A percentile compares a stretch with the other conserved stretches of the same genome.
phyloP scores from a whole-genome alignment of 257 asterid genomes.

The Primulina huaijiensis region DNA sequence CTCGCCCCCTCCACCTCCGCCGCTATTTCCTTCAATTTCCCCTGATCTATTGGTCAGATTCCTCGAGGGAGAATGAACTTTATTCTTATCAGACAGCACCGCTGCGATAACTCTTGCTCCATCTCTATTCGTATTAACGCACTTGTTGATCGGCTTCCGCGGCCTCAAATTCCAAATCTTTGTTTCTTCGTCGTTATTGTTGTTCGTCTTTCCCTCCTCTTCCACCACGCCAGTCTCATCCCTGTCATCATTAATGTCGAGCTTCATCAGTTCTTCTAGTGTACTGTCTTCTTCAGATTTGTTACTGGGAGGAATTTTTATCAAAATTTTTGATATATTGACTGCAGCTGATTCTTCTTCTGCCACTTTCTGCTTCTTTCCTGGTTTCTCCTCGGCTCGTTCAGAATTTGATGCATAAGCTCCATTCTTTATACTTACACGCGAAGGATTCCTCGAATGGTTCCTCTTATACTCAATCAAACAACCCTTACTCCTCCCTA shows the following conservation, averaged over 20 bases:
- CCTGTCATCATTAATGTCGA: conserved; percentile 22
- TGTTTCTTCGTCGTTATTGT: conserved; percentile 38
- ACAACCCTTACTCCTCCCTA: conserved; percentile 30
- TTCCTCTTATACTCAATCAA: conserved; percentile 33
- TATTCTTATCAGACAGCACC: conserved; percentile 32
- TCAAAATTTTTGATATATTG: conserved; percentile 41
- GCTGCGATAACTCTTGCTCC: conserved; percentile 19
- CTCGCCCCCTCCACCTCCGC: conserved; percentile 13
- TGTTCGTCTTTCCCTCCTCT: conserved; percentile 31
- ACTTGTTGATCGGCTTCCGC: conserved; percentile 39
- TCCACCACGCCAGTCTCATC: conserved; percentile 27
- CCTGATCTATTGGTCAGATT: conserved; percentile 33
- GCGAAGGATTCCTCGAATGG: conserved; percentile 25
- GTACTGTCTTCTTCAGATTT: conserved; percentile 32
- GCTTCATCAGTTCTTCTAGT: conserved; percentile 28
- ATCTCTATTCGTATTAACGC: conserved; percentile 38
- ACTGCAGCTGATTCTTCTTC: conserved; percentile 28
- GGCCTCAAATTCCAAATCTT: conserved; percentile 64
- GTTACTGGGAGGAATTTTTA: conserved; percentile 41
- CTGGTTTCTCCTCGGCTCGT: conserved; percentile 27
- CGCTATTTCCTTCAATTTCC: conserved; percentile 19
- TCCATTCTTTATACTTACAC: conserved; percentile 23
- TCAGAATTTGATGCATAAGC: conserved; percentile 22
- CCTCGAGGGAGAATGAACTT: conserved; percentile 39
- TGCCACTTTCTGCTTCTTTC: conserved; percentile 29